Base-by-base conservation (phyloP, 768 basidiomycete genomes). In the Tylopilus sp. region DNA sequence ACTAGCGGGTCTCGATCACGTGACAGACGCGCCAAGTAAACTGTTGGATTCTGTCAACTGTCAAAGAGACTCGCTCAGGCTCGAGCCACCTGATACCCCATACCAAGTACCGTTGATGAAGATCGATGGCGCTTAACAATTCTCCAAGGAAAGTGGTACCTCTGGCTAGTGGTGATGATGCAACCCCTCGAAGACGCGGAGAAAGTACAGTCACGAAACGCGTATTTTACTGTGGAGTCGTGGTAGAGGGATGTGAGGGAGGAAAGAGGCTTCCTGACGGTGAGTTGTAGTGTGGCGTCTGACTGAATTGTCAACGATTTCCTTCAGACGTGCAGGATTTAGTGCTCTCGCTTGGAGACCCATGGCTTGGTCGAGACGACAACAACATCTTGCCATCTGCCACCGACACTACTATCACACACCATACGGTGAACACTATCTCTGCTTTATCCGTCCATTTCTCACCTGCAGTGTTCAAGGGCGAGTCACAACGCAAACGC, bases 171-270 rank as follows among this genome's bases (percentile, higher is more conserved):
- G 87, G 86, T 40, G 83, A 88, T 55, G 84, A 83, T 60, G 63
- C 74, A 25, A 74, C 76, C 25, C 71, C 76, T 37, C 75, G 78
- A 41, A 73, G 61, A 46, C 56, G 79, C 37, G 69, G 71, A 17
- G 66, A 62, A 11, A 63, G 72, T 29, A 68, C 72, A 46, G 61
- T 82, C 57, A 94, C 87, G 7, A 86, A 80, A 67, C 87, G 93
- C 65, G 89, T 86, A 24, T 96, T 95, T 70, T 88, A 88, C 66
- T 91, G 89, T 64, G 90, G 89, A 40, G 89, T 96, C 19, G 89
- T 96, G 14, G 86, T 96, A 28, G 92, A 97, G 72, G 85, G 84
- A 47, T 84, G 87, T 34, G 86, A 87, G 57, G 78, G 81, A 58
- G 87, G 86, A 7, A 80, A 76, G 60, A 77, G 82, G 53, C 78